Percentiles rank a stretch among this genome's conserved stretches.
These are phyloP conservation scores for Clavispora asparagi DNA, from an alignment of 805 yeast genomes.

Conservation along the genomic window DNA sequence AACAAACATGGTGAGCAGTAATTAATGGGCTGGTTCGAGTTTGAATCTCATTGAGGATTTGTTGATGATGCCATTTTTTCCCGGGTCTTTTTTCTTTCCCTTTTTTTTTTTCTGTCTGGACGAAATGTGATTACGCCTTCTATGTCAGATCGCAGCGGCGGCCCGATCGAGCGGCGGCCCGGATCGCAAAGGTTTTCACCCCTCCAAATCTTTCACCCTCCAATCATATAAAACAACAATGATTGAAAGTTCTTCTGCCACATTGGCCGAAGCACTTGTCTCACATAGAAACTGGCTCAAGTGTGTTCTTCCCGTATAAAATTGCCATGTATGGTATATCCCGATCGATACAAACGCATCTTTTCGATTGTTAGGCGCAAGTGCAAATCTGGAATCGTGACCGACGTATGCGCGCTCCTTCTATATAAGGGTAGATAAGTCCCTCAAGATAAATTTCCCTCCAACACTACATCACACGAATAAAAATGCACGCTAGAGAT, in stretches of 20 bases:
- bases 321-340: too few species aligned
- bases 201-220: too few species aligned
- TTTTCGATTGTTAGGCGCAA: too few species aligned
- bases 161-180: not conserved
- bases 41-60: too few species aligned
- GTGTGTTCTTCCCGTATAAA: too few species aligned
- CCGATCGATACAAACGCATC: too few species aligned
- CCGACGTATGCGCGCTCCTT: not conserved
- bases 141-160: not conserved
- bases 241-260: too few species aligned
- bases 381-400: not conserved
- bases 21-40: too few species aligned
- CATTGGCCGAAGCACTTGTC: too few species aligned
- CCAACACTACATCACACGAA: not conserved
- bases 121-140: not conserved
- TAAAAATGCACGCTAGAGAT: conserved; percentile 43
- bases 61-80: not conserved
- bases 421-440: not conserved
- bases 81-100: not conserved
- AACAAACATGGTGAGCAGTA: too few species aligned
- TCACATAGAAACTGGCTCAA: too few species aligned
- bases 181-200: not conserved
- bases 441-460: not conserved
- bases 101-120: not conserved
- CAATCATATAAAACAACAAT: too few species aligned